Base-by-base conservation (phyloP, 192 early-diverging fungal species). In the Entomortierella lignicola region DNA sequence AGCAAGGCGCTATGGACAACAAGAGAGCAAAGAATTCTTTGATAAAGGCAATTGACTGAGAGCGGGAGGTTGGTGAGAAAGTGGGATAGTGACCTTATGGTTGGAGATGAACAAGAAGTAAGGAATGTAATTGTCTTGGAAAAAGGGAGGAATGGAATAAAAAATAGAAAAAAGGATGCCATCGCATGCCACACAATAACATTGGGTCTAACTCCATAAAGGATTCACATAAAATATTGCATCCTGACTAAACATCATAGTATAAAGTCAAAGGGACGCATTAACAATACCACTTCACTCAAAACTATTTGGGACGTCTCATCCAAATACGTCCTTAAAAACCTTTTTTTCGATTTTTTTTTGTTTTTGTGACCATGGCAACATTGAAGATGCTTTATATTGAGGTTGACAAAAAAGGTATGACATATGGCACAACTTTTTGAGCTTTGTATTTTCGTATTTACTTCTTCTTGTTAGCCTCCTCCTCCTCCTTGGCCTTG, bases 401-500 rank as follows among this genome's bases (percentile, higher is more conserved):
- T 61, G 44, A 23, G 52, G 52, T 54, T 29, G 44, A 47, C 44
- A 20, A 47, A 20, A 47, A 47, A 47, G 44, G 44, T 47, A 47
- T 47, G 34, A 37, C 34, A 10, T 37, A 37, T 37, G 34, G 34
- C 34, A 37, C 44, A 47, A 47, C 53, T 60, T 60, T 57, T 57
- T 34, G 29, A 58, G 7, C 10, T 37, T 12, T 23, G 27, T 30
- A 23, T 30, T 34, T 37, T 58, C 15, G n/a, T 39, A 8, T 80
- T 84, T 77, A 85, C 77, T 87, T 87, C 86, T 91, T 91, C 83
- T 92, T 90, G 85, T 90, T 88, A 60, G 88, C 88, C 85, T 95
- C 94, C 85, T 93, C 92, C 80, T 92, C 93, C 74, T 86, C 94
- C 80, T 91, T 90, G 51, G 87, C 92, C 82, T 91, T 92, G 64